Percentiles rank a stretch among this genome's conserved stretches.
Evolutionary conservation across 164 flowering plant genomes (phyloP).

Genomic region (Amborella trichopoda): DNA sequence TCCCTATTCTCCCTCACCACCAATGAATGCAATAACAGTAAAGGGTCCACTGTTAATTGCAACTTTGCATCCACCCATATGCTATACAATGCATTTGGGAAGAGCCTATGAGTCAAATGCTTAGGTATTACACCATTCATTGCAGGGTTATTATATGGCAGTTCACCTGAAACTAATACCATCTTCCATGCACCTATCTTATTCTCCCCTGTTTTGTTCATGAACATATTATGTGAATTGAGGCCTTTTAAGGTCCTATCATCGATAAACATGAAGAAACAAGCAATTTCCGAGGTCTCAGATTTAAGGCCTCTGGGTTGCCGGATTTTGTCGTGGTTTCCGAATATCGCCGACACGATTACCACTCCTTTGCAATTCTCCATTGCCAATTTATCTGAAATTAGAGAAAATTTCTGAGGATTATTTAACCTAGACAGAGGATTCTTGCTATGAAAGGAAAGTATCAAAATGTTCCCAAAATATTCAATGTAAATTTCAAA

Average conservation of each 20-base stretch:
- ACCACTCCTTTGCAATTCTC: slow-evolving; percentile 61
- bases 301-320: slow-evolving; percentile 78
- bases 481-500: not conserved
- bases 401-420: too few relatives aligned
- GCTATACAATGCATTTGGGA: slow-evolving; percentile 74
- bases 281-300: slow-evolving; percentile 43
- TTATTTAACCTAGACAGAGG: not conserved
- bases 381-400: slow-evolving; percentile 62
- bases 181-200: slow-evolving; percentile 70
- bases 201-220: slow-evolving; percentile 13
- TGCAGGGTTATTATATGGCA: slow-evolving; percentile 52
- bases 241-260: slow-evolving; percentile 46
- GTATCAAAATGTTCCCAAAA: too few relatives aligned
- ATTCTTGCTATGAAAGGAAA: too few relatives aligned
- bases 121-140: slow-evolving; percentile 50
- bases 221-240: slow-evolving; percentile 32
- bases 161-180: slow-evolving; percentile 30
- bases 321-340: slow-evolving; percentile 84
- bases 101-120: slow-evolving; percentile 69
- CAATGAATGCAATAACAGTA: slow-evolving; percentile 63
- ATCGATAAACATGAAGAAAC: slow-evolving; percentile 90
- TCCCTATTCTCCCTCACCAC: slow-evolving; percentile 42
- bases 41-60: slow-evolving; percentile 76
- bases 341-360: slow-evolving; percentile 78
- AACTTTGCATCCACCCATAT: slow-evolving; percentile 90